Conservation (phyloP, 352 stramenopile species). For the Globisporangium cylindrosporum region DNA sequence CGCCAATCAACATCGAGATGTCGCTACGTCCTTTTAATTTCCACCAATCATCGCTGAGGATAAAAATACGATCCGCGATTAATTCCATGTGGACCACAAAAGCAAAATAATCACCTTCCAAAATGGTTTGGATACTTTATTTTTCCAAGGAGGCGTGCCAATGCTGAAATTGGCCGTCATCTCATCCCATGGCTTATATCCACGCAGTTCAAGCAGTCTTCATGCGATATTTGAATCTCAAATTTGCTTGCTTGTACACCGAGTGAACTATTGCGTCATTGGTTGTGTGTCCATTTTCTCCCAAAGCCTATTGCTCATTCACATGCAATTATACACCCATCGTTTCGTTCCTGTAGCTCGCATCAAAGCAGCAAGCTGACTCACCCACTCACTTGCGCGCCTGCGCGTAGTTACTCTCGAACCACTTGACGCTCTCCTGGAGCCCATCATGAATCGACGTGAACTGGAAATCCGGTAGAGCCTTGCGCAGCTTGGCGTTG, state of each 20-base stretch:
- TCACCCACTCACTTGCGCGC: not conserved
- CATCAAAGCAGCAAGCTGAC: not conserved
- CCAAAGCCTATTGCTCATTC: not conserved
- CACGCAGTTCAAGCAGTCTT: not conserved
- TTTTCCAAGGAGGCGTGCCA: not conserved
- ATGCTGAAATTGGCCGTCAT: not conserved
- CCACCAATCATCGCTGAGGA: not conserved
- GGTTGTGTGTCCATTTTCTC: not conserved
- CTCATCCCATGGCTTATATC: not conserved
- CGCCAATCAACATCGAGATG: not conserved
- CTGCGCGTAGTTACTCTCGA: not conserved
- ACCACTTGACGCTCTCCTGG: slow-evolving; percentile 14
- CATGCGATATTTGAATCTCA: not conserved
- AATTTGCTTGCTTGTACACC: too few species aligned
- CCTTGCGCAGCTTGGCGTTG: slow-evolving; percentile 93
- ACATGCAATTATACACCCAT: not conserved
- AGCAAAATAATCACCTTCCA: not conserved
- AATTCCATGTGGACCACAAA: not conserved
- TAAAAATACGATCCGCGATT: not conserved
- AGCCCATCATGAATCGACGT: slow-evolving; percentile 85
- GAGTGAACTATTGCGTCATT: not conserved
- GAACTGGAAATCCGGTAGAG: slow-evolving; percentile 93
- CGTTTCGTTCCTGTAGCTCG: too few species aligned
- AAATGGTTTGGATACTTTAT: not conserved
- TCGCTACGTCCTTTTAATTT: not conserved